Evolutionary conservation across 441 rosid species (phyloP), one percentile per base, ranked within the genome.

Genomic region (Biscutella auriculata): DNA sequence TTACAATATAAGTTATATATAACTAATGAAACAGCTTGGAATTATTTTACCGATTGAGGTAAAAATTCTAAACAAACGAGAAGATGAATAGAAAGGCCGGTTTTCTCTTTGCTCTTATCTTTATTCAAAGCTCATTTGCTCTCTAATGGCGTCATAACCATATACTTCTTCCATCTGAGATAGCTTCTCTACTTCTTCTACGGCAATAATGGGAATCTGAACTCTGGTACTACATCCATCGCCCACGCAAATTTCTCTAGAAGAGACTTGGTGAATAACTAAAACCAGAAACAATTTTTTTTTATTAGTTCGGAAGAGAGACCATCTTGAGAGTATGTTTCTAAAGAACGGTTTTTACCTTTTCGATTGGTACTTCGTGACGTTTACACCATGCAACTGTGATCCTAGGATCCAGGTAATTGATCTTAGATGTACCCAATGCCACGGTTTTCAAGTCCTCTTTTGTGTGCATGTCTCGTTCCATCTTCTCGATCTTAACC

Each of bases 301-400:
- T 36, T 14, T 4, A 29, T 13, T 8, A 19, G 23, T 32, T 32
- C 12, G 41, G 14, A 43, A 26, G 46, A 9, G 8, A 37, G 23
- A 4, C 23, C 27, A 53, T 45, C 45, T 49, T 28, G 28, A 59
- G 23, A 37, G 36, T 37, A 44, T 44, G 41, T 26, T 42, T 44
- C 41, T 8, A 6, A 6, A 26, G 53, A 16, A 45, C 23, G n/a
- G 47, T 6, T 44, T 44, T 72, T 62, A 94, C 99, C 97, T 89
- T 94, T 72, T 94, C 99, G 17, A 94, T 94, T 41, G 99, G 96
- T 65, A 94, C 99, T 52, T 94, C 99, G 27, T 83, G 89, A 12
- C 97, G 81, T 72, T 94, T 94, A 82, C 99, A 94, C 99, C 99
- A 94, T 3, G 99, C 96, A 4, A 94, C 99, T 0, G 95, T 87